Evolutionary conservation across 192 early-diverging fungal genomes (phyloP), one percentile per base, ranked within the genome.

Genomic region (Phlyctochytrium arcticum): DNA sequence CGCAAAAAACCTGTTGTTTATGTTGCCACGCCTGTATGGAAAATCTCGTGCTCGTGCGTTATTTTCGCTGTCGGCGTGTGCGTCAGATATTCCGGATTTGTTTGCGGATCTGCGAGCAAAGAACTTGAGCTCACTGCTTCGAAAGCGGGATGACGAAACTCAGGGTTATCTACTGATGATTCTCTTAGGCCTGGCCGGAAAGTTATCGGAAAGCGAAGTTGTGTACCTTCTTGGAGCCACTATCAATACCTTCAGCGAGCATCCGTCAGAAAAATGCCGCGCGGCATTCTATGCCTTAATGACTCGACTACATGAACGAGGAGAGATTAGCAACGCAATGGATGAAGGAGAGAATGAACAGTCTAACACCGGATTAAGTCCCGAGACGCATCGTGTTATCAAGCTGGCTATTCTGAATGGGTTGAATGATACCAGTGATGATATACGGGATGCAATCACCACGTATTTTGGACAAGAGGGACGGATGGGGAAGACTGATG

Each of bases 151-250:
- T 63, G 84, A 88, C 19, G 70, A 69, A 21, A 75, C 69, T 10
- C 89, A 89, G 64, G 71, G 74, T 12, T 77, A 74, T 21, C 56
- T 76, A 5, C 67, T 90, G 5, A 64, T 75, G 10, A 78, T 89
- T 24, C 60, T 90, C 24, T 74, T 75, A 35, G 76, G 71, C 23
- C 29, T 88, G 19, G 69, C 70, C 3, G 62, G 72, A 7, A 53
- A 44, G 0, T 50, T 90, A 8, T 63, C 65, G 5, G 29, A 31
- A 4, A 49, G 70, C 1, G 75, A 89, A 29, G 69, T 87, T 12
- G 42, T 69, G 12, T 72, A 67, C 49, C 75, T 89, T 32, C 59
- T 90, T 21, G 63, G 73, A 15, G 58, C 68, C 1, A 42, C 82
- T 1, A 54, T 80, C 1, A 44, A 74, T 12, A 64, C 76, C n/a